Evolutionary conservation across 768 basidiomycete genomes (phyloP), one percentile per base, ranked within the genome.

Genomic region (Arthromyces matolae): DNA sequence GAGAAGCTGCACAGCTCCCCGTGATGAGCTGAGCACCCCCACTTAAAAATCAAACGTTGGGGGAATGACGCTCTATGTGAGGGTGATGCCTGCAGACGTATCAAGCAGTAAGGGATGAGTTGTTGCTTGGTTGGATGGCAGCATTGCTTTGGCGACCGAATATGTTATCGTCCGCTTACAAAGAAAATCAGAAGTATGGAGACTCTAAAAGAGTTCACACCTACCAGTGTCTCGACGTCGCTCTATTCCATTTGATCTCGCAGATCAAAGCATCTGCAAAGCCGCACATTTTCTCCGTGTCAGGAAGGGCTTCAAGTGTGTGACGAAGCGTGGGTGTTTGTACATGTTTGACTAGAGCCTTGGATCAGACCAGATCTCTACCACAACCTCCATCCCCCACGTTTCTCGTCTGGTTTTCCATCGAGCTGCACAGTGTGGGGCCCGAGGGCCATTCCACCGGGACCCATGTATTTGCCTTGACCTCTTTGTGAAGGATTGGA

Each of bases 51-150:
- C n/a, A 79, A 71, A 47, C 85, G 77, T 34, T 81, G 81, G 1
- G 77, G 64, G n/a, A n/a, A 36, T 82, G 78, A 41, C 84, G 80
- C 8, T 75, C 55, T 42, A 67, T 64, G 46, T 84, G 73, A 35
- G 73, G 63, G 38, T 78, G 70, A 34, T 73, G 5, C 71, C 58
- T 13, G 66, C 63, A 5, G 65, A 58, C 5, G 72, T 75, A 51
- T 94, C 88, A 18, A 89, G 60, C 12, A 95, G 76, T 6, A 95
- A 72, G 5, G 93, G 93, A 60, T 95, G 93, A 0, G 84, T 82
- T 9, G 83, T 85, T 13, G 84, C 72, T 56, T 91, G 80, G 73
- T n/a, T 77, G 75, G 19, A 78, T 70, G 8, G 75, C 61, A 27
- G 76, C 66, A 50, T 74, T 77, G n/a, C 86, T 73, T 34, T 77